These are phyloP conservation scores for Lodderomyces oxycetoniae DNA, from an alignment of 1,139 yeast genomes.

Conservation along the genomic window DNA sequence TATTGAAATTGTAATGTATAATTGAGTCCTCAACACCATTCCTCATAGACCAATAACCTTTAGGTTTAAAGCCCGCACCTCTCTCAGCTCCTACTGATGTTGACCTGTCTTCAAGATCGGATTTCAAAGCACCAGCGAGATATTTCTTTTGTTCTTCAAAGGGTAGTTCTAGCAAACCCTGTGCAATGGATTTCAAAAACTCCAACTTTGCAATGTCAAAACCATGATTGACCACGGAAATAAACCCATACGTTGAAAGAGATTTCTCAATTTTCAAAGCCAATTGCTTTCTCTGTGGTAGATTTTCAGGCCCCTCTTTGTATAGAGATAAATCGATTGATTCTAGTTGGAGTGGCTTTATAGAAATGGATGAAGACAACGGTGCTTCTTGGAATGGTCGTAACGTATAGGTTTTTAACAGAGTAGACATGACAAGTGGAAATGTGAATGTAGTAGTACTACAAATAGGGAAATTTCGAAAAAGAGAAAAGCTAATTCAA, in stretches of 20 bases:
- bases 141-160: slow-evolving; percentile 36
- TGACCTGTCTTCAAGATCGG: slow-evolving; percentile 28
- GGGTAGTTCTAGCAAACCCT: slow-evolving; percentile 36
- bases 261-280: slow-evolving; percentile 35
- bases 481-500: too few species aligned
- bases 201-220: slow-evolving; percentile 24
- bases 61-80: slow-evolving; percentile 29
- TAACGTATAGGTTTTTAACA: slow-evolving; percentile 22
- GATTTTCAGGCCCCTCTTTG: slow-evolving; percentile 30
- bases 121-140: slow-evolving; percentile 30
- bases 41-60: slow-evolving; percentile 30
- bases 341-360: slow-evolving; percentile 24
- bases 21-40: slow-evolving; percentile 28
- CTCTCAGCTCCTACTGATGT: slow-evolving; percentile 28
- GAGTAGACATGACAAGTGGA: too few species aligned
- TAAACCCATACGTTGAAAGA: slow-evolving; percentile 42
- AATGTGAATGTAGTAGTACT: too few species aligned
- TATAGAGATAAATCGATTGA: slow-evolving; percentile 34
- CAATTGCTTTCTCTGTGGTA: slow-evolving; percentile 21
- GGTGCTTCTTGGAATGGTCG: slow-evolving; percentile 32
- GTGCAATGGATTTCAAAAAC: slow-evolving; percentile 33
- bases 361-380: slow-evolving; percentile 15
- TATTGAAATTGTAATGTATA: slow-evolving; percentile 25
- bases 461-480: too few species aligned
- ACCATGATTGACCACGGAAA: slow-evolving; percentile 38